These are phyloP conservation scores for Plectosphaerella sp. DNA, from an alignment of 2,329 filamentous ascomycete species.

Conservation along the genomic window DNA sequence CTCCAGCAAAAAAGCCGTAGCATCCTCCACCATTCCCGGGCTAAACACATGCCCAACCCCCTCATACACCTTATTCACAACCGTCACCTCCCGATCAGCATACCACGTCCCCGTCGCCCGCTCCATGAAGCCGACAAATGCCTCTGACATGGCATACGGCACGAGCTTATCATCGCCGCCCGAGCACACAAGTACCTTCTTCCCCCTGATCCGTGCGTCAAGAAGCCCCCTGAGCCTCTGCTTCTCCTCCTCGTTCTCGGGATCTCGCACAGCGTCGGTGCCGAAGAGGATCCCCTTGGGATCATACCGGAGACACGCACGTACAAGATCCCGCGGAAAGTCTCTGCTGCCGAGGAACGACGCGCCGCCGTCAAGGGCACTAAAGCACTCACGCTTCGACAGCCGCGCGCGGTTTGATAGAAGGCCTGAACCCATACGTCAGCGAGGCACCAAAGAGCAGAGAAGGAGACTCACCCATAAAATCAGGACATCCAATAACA, in stretches of 20 bases:
- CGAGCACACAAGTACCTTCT: conserved; percentile 60
- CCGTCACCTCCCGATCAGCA: conserved; percentile 45
- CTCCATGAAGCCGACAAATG: conserved; percentile 60
- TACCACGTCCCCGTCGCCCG: conserved; percentile 48
- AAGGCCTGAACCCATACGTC: conserved; percentile 41
- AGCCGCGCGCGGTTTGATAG: conserved; percentile 74
- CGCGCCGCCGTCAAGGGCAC: conserved; percentile 47
- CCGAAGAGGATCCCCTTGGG: conserved; percentile 71
- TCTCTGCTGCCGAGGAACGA: conserved; percentile 72
- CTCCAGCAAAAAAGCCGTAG: conserved; percentile 58
- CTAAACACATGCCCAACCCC: conserved; percentile 68
- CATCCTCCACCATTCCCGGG: conserved; percentile 60
- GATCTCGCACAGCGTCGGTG: conserved; percentile 17
- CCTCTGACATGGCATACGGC: conserved; percentile 56
- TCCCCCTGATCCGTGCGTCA: conserved; percentile 49
- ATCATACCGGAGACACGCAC: conserved; percentile 62
- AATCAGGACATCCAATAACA: conserved; percentile 88
- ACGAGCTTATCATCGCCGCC: conserved; percentile 69
- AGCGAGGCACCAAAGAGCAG: not conserved
- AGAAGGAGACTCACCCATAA: conserved; percentile 50
- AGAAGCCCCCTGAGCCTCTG: conserved; percentile 40
- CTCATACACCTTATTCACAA: conserved; percentile 65
- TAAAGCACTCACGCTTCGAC: conserved; percentile 61
- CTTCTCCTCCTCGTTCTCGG: conserved; percentile 29
- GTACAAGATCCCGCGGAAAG: conserved; percentile 67